A percentile compares a stretch with the other conserved stretches of the same genome.
Evolutionary conservation across 306 rosid genomes (phyloP).

Genomic region (Vigna nakashimae): DNA sequence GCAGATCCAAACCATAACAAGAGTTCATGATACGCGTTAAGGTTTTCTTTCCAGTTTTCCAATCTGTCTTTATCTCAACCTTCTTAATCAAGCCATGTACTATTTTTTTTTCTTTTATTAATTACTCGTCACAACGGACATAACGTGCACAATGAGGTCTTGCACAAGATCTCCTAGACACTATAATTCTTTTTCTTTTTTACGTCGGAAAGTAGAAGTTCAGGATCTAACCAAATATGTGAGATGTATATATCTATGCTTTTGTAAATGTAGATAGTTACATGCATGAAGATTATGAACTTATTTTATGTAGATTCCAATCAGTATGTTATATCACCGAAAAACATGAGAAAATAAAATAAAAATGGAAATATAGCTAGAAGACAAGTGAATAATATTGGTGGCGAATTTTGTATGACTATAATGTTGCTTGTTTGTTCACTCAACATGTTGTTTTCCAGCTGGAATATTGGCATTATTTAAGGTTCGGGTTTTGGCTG

Average conservation of each 20-base stretch:
- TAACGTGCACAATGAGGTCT: slow-evolving; percentile 35
- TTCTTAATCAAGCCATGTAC: slow-evolving; percentile 42
- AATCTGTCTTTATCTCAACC: slow-evolving; percentile 50
- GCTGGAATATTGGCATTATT: slow-evolving; percentile 50
- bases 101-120: neutral
- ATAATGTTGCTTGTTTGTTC: slow-evolving; percentile 35
- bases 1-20: slow-evolving; percentile 47
- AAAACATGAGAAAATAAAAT: neutral
- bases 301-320: slow-evolving; percentile 33
- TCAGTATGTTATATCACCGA: slow-evolving; percentile 31
- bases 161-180: slow-evolving; percentile 27
- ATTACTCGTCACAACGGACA: slow-evolving; percentile 24
- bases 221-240: slow-evolving; percentile 24
- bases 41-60: slow-evolving; percentile 46
- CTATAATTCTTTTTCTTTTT: neutral
- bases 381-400: slow-evolving; percentile 36
- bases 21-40: slow-evolving; percentile 38
- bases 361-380: slow-evolving; percentile 4
- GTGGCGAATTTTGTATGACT: slow-evolving; percentile 10
- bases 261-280: neutral
- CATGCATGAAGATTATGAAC: neutral
- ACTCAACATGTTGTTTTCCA: slow-evolving; percentile 43
- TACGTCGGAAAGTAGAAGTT: neutral
- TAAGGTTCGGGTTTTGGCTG: slow-evolving; percentile 27
- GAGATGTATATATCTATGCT: neutral